These are phyloP conservation scores for Ustilago esculenta DNA, from an alignment of 1,284 basidiomycete species.

Conservation along the genomic window DNA sequence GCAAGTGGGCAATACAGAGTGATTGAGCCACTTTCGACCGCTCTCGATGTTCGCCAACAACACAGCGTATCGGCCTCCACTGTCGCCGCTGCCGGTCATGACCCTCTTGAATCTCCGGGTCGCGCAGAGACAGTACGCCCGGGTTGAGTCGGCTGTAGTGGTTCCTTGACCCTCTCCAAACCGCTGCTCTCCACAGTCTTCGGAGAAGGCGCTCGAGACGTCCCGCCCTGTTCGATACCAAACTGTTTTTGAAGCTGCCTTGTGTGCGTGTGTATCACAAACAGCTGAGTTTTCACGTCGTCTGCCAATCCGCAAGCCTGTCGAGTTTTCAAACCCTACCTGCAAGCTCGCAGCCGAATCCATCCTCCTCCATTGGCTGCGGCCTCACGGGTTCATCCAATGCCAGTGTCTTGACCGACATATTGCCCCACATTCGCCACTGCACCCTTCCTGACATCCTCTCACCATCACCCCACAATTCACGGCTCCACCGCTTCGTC, in stretches of 20 bases:
- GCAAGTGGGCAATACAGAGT: background rate
- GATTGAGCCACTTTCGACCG: background rate
- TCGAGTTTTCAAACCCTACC: conserved; percentile 25
- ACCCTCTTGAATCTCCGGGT: background rate
- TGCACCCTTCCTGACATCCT: background rate
- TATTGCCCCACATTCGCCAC: conserved; percentile 12
- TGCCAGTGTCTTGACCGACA: background rate
- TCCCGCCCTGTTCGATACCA: too few species aligned
- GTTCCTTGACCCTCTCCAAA: conserved; percentile 14
- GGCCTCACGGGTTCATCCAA: background rate
- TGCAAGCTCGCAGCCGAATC: conserved; percentile 24
- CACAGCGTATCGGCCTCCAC: conserved; percentile 9
- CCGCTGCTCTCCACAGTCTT: background rate
- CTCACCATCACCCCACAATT: conserved; percentile 11
- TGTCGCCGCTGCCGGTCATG: background rate
- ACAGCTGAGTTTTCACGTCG: conserved; percentile 14
- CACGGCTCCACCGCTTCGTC: background rate
- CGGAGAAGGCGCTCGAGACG: too few species aligned
- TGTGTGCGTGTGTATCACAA: background rate
- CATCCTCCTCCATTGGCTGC: conserved; percentile 16
- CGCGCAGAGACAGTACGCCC: conserved; percentile 6
- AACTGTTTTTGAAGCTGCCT: background rate
- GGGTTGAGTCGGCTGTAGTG: conserved; percentile 31
- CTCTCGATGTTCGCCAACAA: background rate
- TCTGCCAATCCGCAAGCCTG: background rate